Base-by-base conservation (phyloP, 1,139 yeast species). In the Kodamaea anthophila region DNA sequence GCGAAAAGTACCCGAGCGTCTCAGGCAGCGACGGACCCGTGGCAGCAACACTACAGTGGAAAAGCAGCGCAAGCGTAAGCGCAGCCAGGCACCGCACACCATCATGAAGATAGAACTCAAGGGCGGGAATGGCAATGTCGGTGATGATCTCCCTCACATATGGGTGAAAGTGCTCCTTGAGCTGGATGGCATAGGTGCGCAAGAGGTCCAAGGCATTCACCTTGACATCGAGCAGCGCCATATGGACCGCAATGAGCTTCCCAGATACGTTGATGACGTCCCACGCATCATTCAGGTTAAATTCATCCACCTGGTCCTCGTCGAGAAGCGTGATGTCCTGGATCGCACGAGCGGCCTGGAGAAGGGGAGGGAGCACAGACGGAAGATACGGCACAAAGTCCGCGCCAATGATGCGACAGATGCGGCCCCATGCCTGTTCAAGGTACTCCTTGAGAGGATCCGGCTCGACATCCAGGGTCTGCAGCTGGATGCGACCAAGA, bases 391-490 rank as follows among this genome's bases (percentile, higher is more conserved):
- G 96, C 39, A 85, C 58, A 54, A 91, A 91, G 32, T 86, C 95
- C 37, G 70, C 72, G 15, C 96, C 95, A 34, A 88, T 68, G 29
- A 91, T 74, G 45, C 84, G 73, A 51, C 98, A 91, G 30, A 91
- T 70, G 49, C 98, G 76, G 32, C 94, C 88, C 98, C 98, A 91
- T 28, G 95, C 96, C 55, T 86, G 95, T 44, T 87, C 94, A 43
- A 91, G 68, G 47, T 86, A 88, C 32, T 84, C 74, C 42, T 75
- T 82, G 13, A 93, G 82, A 23, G 96, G 95, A 51, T 88, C 96
- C 47, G 86, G 96, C 26, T 70, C 74, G 34, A 64, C 66, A 14
- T 57, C 46, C 9, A 70, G 59, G 18, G 70, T 62, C 34, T 71
- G 70, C n/a, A n/a, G n/a, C 58, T 91, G 98, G 41, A 88, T 77